phyloP scores from a whole-genome alignment of 768 basidiomycete genomes.

The Paxillus ammoniavirescens region DNA sequence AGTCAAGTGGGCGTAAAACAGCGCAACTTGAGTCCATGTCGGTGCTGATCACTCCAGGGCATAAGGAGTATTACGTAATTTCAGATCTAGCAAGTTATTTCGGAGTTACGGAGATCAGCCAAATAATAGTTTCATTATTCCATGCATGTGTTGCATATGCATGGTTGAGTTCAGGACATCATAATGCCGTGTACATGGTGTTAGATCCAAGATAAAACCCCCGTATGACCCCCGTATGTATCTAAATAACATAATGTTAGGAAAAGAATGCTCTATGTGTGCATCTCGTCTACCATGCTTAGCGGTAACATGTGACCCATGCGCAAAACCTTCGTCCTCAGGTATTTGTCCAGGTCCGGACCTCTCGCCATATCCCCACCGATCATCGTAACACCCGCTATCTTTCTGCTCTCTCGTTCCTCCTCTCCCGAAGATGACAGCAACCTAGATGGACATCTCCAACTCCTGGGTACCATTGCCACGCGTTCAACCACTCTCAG shows the following conservation, averaged over 20 bases:
- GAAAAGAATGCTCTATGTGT: neutral
- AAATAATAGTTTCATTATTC: no score
- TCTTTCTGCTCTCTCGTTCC: conserved; percentile 35
- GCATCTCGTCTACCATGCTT: conserved; percentile 14
- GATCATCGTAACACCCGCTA: conserved; percentile 73
- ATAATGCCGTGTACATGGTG: neutral
- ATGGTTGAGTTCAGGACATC: no score
- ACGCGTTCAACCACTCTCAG: conserved; percentile 79
- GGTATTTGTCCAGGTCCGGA: conserved; percentile 89
- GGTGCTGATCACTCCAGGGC: neutral
- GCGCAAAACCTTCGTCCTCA: conserved; percentile 91
- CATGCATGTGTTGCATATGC: no score
- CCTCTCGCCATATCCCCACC: conserved; percentile 76
- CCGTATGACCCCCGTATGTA: neutral
- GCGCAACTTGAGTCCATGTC: neutral
- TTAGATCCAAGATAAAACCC: neutral
- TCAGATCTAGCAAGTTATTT: neutral
- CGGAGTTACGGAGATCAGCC: neutral
- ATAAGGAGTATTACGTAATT: neutral
- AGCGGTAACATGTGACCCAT: conserved; percentile 94
- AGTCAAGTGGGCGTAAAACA: neutral
- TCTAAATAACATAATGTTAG: conserved; percentile 3
- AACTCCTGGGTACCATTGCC: conserved; percentile 91
- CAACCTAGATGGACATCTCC: conserved; percentile 43
- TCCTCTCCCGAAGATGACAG: conserved; percentile 3